phyloP scores from a whole-genome alignment of 768 basidiomycete genomes.

The Serendipita sp. region DNA sequence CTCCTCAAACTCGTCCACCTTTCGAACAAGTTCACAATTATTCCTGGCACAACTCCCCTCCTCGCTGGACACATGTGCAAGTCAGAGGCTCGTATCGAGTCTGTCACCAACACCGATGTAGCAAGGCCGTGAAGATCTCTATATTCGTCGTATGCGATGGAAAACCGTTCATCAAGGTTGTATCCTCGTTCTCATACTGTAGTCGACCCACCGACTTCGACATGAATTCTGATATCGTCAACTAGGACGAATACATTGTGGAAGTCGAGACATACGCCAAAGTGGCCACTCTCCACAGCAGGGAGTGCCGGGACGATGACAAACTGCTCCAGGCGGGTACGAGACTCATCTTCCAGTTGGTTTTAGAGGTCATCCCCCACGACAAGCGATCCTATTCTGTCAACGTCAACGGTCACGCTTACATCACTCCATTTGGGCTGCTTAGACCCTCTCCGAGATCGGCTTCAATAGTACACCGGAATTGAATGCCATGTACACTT shows the following conservation, averaged over 20 bases:
- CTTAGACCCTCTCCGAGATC: too few species aligned
- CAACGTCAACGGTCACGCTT: constrained; percentile 69
- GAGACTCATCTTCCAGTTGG: constrained; percentile 75
- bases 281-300: constrained; percentile 86
- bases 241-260: constrained; percentile 80
- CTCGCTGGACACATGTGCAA: constrained; percentile 79
- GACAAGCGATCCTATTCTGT: constrained; percentile 77
- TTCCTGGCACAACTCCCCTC: constrained; percentile 62
- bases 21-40: constrained; percentile 87
- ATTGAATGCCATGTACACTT: too few species aligned
- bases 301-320: constrained; percentile 92
- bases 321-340: constrained; percentile 66
- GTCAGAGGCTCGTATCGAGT: constrained; percentile 74
- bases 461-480: too few species aligned
- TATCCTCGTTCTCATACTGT: constrained; percentile 92
- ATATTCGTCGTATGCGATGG: constrained; percentile 65
- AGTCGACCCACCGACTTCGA: constrained; percentile 86
- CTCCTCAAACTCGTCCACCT: constrained; percentile 91
- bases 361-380: constrained; percentile 79
- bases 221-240: constrained; percentile 87
- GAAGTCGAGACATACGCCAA: constrained; percentile 57
- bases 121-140: constrained; percentile 85
- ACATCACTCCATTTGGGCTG: too few species aligned
- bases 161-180: constrained; percentile 78
- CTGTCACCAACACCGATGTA: constrained; percentile 76